Percentiles rank a stretch among this genome's conserved stretches.
Conservation (phyloP, 148 eudicot genomes). For the Rhododendron henanense region DNA sequence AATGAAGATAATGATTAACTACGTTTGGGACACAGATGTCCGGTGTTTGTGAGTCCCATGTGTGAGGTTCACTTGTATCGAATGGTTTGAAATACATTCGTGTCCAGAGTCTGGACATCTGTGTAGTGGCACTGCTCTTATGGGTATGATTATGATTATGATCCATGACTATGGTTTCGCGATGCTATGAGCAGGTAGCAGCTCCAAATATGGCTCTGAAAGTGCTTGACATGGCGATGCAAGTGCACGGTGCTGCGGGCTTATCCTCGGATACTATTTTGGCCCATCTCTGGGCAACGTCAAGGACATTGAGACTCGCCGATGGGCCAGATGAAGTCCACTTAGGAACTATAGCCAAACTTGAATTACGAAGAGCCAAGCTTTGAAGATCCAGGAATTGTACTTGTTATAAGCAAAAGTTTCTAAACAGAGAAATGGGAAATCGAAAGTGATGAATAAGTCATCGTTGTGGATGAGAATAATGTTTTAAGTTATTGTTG, state of each 20-base stretch:
- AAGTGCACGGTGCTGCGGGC: constrained; percentile 96
- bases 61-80: not conserved
- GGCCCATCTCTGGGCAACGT: constrained; percentile 83
- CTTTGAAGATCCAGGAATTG: constrained; percentile 31
- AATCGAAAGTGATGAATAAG: not conserved
- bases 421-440: not conserved
- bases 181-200: constrained; percentile 55
- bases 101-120: not conserved
- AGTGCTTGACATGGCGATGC: constrained; percentile 96
- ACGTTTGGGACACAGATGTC: not conserved
- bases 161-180: not conserved
- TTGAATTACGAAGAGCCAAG: constrained; percentile 73
- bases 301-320: constrained; percentile 94
- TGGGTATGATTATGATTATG: not conserved
- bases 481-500: not conserved
- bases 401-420: not conserved
- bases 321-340: constrained; percentile 99
- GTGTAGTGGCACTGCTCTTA: not conserved
- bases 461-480: not conserved
- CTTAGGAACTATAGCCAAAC: constrained; percentile 75
- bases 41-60: not conserved
- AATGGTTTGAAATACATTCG: not conserved
- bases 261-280: constrained; percentile 80
- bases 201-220: constrained; percentile 88
- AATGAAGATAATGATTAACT: not conserved